Percentiles rank a stretch among this genome's conserved stretches.
phyloP scores from a whole-genome alignment of 2,329 filamentous ascomycete species.

The Hypomyces rosellus region DNA sequence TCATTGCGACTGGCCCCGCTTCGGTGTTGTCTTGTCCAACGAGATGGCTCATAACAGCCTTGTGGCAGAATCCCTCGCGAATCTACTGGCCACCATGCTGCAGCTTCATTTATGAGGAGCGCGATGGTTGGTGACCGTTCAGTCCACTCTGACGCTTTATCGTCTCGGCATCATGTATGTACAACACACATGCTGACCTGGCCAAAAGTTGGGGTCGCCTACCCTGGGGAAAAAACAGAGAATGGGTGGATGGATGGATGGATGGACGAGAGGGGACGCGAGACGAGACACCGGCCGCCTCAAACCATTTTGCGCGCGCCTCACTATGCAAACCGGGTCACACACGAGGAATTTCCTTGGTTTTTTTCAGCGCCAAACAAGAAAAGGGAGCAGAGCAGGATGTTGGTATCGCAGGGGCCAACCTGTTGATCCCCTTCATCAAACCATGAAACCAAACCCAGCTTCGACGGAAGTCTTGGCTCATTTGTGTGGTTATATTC shows the following conservation, averaged over 20 bases:
- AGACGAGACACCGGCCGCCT: neutral
- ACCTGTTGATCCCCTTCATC: no score
- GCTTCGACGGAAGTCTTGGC: no score
- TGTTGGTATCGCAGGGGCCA: no score
- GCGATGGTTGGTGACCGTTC: slow-evolving; percentile 4
- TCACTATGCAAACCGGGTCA: no score
- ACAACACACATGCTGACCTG: slow-evolving; percentile 9
- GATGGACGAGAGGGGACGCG: neutral
- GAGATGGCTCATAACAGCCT: neutral
- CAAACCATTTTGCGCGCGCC: neutral
- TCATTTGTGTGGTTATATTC: no score
- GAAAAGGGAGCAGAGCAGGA: no score
- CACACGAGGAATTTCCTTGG: no score
- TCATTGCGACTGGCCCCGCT: slow-evolving; percentile 9
- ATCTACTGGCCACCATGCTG: slow-evolving; percentile 1
- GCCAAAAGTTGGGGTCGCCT: slow-evolving; percentile 1
- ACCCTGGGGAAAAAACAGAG: neutral
- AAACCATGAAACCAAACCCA: no score
- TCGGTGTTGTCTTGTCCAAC: neutral
- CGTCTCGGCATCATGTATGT: slow-evolving; percentile 1
- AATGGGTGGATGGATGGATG: neutral
- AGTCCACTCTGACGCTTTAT: slow-evolving; percentile 1
- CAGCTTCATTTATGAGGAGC: slow-evolving; percentile 5
- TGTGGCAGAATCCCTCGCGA: neutral
- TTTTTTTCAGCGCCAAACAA: no score